Evolutionary conservation across 371 early-diverging fungal genomes (phyloP), one percentile per base, ranked within the genome.

Genomic region (Globomyces sp.): DNA sequence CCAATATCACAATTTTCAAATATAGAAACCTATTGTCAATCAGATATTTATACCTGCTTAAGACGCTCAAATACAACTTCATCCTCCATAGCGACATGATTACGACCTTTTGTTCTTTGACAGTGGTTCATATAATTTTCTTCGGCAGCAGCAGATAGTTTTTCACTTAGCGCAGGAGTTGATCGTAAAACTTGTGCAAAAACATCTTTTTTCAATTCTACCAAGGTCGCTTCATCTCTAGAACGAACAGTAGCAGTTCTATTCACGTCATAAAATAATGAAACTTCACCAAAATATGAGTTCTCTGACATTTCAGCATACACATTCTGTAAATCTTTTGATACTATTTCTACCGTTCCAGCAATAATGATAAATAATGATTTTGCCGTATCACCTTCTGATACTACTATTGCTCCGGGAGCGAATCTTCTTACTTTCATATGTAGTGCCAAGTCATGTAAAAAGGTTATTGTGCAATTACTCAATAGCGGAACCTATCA

Each of bases 171-270:
- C 0, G 42, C 6, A n/a, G 66, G 52, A 78, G 65, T 47, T 76
- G 67, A 5, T 55, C 57, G 41, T 78, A 67, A 24, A 77, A 68
- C 2, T 50, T 57, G 2, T 65, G 39, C 3, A 81, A 68, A 4
- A 24, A 70, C 67, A 45, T 79, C 77, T 53, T 80, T 81, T 64
- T 58, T 50, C 24, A 82, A 71, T 64, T 82, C 76, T 24, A 79
- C 53, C 9, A 77, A 36, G 9, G 82, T 79, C 51, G 72, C 71
- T 9, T 64, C 68, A 2, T 68, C 52, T 10, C 65, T 55, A 11
- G 84, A 74, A 9, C 77, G 72, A 13, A 87, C 84, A n/a, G 85
- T 77, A 2, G 87, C 86, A 0, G 87, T 86, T 9, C 87, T 74
- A 41, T 77, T 73, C 44, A 84, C 76, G 52, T 81, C 81, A 64